Evolutionary conservation across 1,139 yeast genomes (phyloP), one percentile per base, ranked within the genome.

Genomic region (Blastobotrys raffinosifermentans): DNA sequence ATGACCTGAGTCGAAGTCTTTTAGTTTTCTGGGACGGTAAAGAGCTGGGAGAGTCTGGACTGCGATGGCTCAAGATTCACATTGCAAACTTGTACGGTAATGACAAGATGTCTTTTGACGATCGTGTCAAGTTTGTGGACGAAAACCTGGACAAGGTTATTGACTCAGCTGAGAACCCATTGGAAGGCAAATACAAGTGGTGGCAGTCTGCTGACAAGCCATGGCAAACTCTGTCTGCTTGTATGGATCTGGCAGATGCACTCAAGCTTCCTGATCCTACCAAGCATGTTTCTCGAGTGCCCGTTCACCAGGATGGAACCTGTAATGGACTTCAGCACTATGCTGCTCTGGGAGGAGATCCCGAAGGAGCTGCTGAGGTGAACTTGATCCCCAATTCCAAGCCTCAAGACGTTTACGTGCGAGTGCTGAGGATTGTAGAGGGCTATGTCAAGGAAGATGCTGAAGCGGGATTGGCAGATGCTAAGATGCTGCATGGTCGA

Each of bases 301-400:
- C 85, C 2, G 73, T 80, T 14, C 82, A 77, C 51, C 85, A 79
- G 54, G 86, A 79, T 56, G 87, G 87, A 37, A 75, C 86, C 0
- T 80, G 87, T 60, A 80, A 80, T 50, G 87, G 87, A 2, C 68
- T 80, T 41, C 87, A 80, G 57, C 87, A 80, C 60, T 78, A 80
- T 54, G 85, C 85, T 9, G 86, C 86, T 1, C 66, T 80, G 31
- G 85, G 86, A 39, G 82, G 85, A 49, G 86, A 80, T 55, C 43
- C 69, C 19, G 79, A 71, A 49, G 85, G 84, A 46, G 86, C 85
- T 1, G 63, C 62, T 34, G 82, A 77, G 55, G 86, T 80, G 26
- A 80, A 80, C 50, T 63, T 80, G 58, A 55, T 72, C 18, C 80
- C 81, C 4, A 18, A 35, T 6, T 36, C 34, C 5, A 29, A 32